Conservation (phyloP, 768 basidiomycete species). For the Clitopilus passeckerianus region DNA sequence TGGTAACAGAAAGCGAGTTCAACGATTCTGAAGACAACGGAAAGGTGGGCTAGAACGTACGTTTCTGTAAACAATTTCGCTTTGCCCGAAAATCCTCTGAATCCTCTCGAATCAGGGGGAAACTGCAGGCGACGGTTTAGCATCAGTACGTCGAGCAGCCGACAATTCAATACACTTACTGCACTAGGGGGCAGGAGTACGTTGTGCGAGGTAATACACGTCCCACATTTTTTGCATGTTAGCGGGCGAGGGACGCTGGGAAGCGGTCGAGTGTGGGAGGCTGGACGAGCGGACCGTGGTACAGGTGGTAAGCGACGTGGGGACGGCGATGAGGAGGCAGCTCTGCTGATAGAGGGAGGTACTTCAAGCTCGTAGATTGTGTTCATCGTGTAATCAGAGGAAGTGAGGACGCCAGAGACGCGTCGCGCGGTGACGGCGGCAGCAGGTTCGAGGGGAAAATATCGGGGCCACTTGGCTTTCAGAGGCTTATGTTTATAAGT, state of each 20-base stretch:
- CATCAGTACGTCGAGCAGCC: neutral
- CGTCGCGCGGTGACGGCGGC: neutral
- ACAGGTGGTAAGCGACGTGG: constrained; percentile 17
- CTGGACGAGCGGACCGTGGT: constrained; percentile 16
- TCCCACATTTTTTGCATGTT: constrained; percentile 40
- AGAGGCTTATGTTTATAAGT: neutral
- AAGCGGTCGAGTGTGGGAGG: constrained; percentile 31
- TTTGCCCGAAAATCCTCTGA: constrained; percentile 53
- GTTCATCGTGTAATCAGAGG: neutral
- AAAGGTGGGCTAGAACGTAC: constrained; percentile 23
- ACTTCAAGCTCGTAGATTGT: neutral
- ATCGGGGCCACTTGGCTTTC: neutral
- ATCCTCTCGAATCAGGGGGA: constrained; percentile 39
- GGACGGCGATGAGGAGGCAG: constrained; percentile 10
- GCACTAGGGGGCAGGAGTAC: constrained; percentile 34
- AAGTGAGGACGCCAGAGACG: neutral
- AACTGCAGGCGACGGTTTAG: constrained; percentile 22
- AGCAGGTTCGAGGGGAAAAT: neutral
- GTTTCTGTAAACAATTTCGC: constrained; percentile 54
- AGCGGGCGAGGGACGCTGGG: constrained; percentile 42
- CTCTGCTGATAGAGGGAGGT: neutral
- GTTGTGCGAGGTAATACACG: constrained; percentile 38
- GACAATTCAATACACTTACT: constrained; percentile 20
- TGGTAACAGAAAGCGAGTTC: constrained; percentile 18
- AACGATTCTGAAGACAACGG: no score